Base-by-base conservation (phyloP, 345 rosid genomes). In the Hibiscus trionum region DNA sequence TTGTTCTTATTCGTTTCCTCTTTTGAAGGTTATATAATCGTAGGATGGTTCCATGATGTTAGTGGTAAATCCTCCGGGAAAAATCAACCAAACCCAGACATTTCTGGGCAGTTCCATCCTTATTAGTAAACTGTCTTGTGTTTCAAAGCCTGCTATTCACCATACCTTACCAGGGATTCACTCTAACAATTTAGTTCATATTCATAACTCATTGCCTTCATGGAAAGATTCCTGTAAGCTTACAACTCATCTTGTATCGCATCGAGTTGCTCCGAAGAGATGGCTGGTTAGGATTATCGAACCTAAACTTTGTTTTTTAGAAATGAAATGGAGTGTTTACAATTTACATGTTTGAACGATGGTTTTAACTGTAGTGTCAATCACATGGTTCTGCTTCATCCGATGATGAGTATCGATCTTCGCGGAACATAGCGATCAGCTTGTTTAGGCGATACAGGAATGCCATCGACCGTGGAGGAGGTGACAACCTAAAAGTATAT, bases 401-500 rank as follows among this genome's bases (percentile, higher is more conserved):
- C 2, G 93, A 91, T 77, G 89, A 93, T 68, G 97, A 93, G 84
- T 93, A 89, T 59, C 94, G 89, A 71, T 93, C 98, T 4, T 91
- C 94, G 5, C 85, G 91, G 63, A 91, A 91, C 78, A 93, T 93
- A 79, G 97, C 98, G 3, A 82, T 86, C 80, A 91, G 91, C 80
- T 82, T 93, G 79, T 82, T 93, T 75, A 84, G 87, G 84, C 88
- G 96, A 47, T 91, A 93, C 83, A 89, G 84, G 81, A 88, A 86
- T 31, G 92, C 80, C 71, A 84, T 93, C 65, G 94, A 88, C 44
- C 96, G 98, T 4, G 98, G 98, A 72, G 91, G 90, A 88, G 97
- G 88, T 77, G 89, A 91, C 88, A 91, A 88, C 87, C 77, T 93
- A 79, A 88, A 88, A 87, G 97, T 91, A 91, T 80, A 78, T 80